phyloP scores from a whole-genome alignment of 2,329 filamentous ascomycete genomes.

The Cercospora citrullina region DNA sequence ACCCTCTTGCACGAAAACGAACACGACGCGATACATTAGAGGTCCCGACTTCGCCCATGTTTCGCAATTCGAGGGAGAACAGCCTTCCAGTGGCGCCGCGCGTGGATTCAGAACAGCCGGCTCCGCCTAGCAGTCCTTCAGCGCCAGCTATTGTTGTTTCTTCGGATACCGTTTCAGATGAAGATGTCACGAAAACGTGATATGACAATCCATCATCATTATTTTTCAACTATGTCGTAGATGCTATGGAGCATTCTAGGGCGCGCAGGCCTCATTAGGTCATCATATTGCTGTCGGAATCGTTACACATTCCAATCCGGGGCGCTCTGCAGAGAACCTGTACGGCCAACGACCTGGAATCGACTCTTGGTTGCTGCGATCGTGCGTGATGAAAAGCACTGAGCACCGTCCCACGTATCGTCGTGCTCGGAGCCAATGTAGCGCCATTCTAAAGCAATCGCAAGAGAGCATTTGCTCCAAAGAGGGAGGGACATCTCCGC shows the following conservation, averaged over 20 bases:
- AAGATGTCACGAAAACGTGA: background rate
- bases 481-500: background rate
- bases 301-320: background rate
- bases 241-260: background rate
- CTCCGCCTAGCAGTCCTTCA: background rate
- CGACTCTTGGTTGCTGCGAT: background rate
- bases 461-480: background rate
- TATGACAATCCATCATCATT: background rate
- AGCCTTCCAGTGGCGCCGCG: constrained; percentile 1
- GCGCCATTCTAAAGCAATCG: background rate
- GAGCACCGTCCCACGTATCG: background rate
- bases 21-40: constrained; percentile 16
- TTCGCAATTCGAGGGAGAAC: constrained; percentile 1
- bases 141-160: constrained; percentile 17
- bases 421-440: background rate
- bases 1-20: background rate
- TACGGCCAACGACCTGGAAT: background rate
- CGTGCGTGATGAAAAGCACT: background rate
- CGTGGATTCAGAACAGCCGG: background rate
- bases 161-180: background rate
- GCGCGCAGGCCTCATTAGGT: background rate
- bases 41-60: constrained; percentile 11
- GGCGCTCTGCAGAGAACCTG: background rate
- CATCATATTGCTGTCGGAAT: background rate
- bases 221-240: background rate